phyloP scores from a whole-genome alignment of 176 grass and related monocot genomes.

The Chloris gayana region DNA sequence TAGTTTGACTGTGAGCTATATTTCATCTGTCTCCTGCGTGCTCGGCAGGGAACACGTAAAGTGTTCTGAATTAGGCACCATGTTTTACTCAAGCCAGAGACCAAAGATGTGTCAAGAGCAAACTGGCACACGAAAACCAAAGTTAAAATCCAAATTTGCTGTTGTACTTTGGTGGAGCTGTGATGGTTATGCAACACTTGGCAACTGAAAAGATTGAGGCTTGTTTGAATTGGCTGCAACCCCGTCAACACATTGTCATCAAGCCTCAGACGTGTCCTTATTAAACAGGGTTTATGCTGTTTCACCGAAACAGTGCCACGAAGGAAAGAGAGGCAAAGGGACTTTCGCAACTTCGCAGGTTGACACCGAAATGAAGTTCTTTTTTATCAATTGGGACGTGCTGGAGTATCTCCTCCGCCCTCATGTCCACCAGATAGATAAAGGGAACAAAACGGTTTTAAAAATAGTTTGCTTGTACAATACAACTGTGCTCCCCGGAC shows the following conservation, averaged over 20 bases:
- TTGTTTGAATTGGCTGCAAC: slow-evolving; percentile 40
- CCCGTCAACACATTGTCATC: slow-evolving; percentile 18
- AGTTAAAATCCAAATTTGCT: slow-evolving; percentile 24
- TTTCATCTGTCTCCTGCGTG: background rate
- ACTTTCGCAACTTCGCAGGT: slow-evolving; percentile 47
- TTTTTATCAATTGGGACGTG: background rate
- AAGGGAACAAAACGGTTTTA: slow-evolving; percentile 23
- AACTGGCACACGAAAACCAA: slow-evolving; percentile 19
- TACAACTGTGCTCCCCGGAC: slow-evolving; percentile 10
- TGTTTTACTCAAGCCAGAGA: slow-evolving; percentile 21
- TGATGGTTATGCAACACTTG: slow-evolving; percentile 8
- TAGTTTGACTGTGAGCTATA: slow-evolving; percentile 20
- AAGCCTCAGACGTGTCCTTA: background rate
- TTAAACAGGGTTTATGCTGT: slow-evolving; percentile 2
- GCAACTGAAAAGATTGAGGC: background rate
- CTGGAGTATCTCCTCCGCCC: slow-evolving; percentile 16
- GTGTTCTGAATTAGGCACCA: slow-evolving; percentile 23
- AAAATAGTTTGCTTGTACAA: slow-evolving; percentile 39
- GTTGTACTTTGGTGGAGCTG: slow-evolving; percentile 12
- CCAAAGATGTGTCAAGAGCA: slow-evolving; percentile 11
- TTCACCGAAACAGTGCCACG: slow-evolving; percentile 32
- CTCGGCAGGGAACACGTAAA: slow-evolving; percentile 15
- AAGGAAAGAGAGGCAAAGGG: background rate
- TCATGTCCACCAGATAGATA: slow-evolving; percentile 11
- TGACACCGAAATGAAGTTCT: slow-evolving; percentile 25